Base-by-base conservation (phyloP, 371 early-diverging fungal genomes). In the Mortierella sp. region DNA sequence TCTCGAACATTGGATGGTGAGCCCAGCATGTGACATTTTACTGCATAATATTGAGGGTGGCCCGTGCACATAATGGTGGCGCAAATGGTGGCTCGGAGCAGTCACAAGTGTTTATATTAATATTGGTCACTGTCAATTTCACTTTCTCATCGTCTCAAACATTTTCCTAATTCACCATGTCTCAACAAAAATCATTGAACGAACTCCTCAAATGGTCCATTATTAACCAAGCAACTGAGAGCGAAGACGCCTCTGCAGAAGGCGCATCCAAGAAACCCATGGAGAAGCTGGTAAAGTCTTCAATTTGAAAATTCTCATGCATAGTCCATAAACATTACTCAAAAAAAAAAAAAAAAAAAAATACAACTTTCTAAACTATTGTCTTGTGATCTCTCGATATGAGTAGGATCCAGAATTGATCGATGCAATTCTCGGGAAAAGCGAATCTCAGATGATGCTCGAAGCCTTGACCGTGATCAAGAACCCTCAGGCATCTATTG, bases 371-470 rank as follows among this genome's bases (percentile, higher is more conserved):
- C 28, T 36, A 19, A 55, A 21, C 50, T 50, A 43, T 11, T 47
- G 8, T 50, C 57, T 73, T 57, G n/a, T 50, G 52, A 24, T 33
- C 19, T 10, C 67, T 32, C 22, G 10, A 3, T 47, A 41, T 32
- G 16, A 50, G 52, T 1, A 90, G 89, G 94, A 97, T 83, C 93
- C 97, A 10, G 94, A 87, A 58, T 84, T 97, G 68, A 86, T 98
- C 50, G 97, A 98, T 66, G 90, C 93, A 10, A 97, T 98, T 67
- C 88, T 98, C 36, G 98, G 98, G 45, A 96, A 96, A 86, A 92
- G 93, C 62, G 97, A 96, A 58, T 91, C 96, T 1, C 92, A 93
- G 33, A 88, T 91, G 59, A 97, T 97, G 97, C 41, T 77, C 91
- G 96, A 96, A 63, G 92, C 92, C 63, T 84, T 95, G 48, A 88